Percentiles rank a stretch among this genome's conserved stretches.
Conservation (phyloP, 192 early-diverging fungal genomes). For the Podila verticillata region DNA sequence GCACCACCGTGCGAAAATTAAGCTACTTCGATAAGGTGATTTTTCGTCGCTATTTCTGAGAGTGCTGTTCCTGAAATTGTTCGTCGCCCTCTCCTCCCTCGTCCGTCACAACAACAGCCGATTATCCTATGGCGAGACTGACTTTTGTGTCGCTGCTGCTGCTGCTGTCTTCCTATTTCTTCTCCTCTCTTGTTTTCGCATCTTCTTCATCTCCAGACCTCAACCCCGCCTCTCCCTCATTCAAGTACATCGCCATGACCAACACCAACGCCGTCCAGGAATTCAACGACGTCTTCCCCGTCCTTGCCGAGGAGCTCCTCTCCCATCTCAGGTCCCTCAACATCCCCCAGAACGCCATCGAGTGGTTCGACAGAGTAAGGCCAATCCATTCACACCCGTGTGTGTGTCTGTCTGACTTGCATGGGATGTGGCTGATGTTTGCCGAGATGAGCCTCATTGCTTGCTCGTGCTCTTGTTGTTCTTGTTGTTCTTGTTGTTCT, state of each 20-base stretch:
- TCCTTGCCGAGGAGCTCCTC: constrained; percentile 79
- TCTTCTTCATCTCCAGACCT: not conserved
- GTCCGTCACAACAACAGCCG: not conserved
- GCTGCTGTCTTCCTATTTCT: not conserved
- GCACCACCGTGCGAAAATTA: not conserved
- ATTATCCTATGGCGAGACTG: too few relatives aligned
- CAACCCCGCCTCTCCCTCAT: not conserved
- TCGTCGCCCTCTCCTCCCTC: not conserved
- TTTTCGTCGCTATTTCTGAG: not conserved
- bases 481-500: too few relatives aligned
- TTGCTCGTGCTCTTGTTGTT: too few relatives aligned
- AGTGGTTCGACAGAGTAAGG: constrained; percentile 70
- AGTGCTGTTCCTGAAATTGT: not conserved
- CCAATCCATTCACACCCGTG: not conserved
- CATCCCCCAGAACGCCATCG: constrained; percentile 71
- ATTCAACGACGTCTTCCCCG: constrained; percentile 82
- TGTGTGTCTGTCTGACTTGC: not conserved
- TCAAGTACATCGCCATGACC: not conserved
- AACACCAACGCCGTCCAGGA: constrained; percentile 52
- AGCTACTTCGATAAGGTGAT: not conserved
- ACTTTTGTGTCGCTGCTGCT: too few relatives aligned
- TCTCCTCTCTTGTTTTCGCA: not conserved
- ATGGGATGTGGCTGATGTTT: not conserved
- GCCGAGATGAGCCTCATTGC: not conserved
- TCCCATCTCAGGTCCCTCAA: constrained; percentile 74